Base-by-base conservation (phyloP, 2,329 filamentous ascomycete genomes). In the Coniochaeta ligniaria region DNA sequence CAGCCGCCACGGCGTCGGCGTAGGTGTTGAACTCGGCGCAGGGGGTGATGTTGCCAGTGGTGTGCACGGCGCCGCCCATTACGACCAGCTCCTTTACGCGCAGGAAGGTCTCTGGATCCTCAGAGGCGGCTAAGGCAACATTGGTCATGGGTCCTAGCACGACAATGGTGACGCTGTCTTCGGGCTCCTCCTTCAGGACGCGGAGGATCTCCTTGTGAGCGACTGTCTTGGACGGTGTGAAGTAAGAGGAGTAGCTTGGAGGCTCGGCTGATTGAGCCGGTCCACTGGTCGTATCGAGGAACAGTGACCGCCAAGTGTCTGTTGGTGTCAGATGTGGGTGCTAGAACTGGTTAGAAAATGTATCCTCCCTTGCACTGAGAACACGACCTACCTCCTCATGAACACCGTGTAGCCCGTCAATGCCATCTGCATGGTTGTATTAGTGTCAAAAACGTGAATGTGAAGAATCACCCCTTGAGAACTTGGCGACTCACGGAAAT, bases 1-100 rank as follows among this genome's bases (percentile, higher is more conserved):
- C 90, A 0, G 90, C 85, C 31, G 91, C 90, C 45, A 91, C 82
- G 22, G 90, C 81, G 72, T 99, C 96, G 61, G 95, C 93, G 70
- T 92, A 96, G 61, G 89, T 90, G 78, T 99, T 99, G 83, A 99
- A 99, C 73, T 99, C 95, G 64, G 91, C 92, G 14, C 89, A 84
- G 1, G 95, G 94, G 54, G 86, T 87, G 69, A 91, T 86, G 73
- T 99, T 99, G 66, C 95, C 95, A 58, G 87, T 83, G 52, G 86
- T 77, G 62, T 90, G 81, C 59, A 99, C 83, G 26, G 91, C 88
- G 62, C 95, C 95, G 62, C 94, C 95, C 95, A 99, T 99, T 55
- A 97, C 90, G 4, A 96, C 88, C 3, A 99, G 83, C 74, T 98
- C 92, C 73, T 96, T 96, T 57, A 87, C 91, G 50, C 87, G 86